A percentile compares a stretch with the other conserved stretches of the same genome.
Evolutionary conservation across 176 grass and related monocot species (phyloP).

Genomic region (Luzula sylvatica): DNA sequence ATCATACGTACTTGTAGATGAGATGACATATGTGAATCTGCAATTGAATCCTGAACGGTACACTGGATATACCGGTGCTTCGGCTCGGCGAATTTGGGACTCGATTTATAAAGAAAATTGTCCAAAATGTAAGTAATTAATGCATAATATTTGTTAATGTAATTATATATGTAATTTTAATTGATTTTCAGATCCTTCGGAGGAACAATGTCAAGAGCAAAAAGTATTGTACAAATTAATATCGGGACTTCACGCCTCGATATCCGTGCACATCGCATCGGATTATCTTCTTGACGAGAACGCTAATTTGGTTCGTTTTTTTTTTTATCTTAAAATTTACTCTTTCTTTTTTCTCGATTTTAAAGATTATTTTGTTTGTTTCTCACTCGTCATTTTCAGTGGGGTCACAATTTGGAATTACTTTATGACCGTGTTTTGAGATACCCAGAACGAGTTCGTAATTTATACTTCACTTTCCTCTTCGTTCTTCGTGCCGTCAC

Average conservation of each 20-base stretch:
- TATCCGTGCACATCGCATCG: constrained; percentile 96
- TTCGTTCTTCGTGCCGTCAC: constrained; percentile 95
- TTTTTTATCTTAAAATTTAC: too few species aligned
- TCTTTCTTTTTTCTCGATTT: too few species aligned
- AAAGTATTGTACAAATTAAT: constrained; percentile 89
- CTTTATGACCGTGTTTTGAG: constrained; percentile 78
- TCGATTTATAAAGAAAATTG: constrained; percentile 93
- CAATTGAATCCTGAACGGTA: constrained; percentile 88
- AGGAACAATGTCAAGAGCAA: constrained; percentile 80
- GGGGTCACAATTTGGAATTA: constrained; percentile 70
- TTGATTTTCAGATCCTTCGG: constrained; percentile 84
- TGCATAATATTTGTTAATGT: too few species aligned
- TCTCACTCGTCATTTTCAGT: too few species aligned
- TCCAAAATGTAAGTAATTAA: constrained; percentile 70
- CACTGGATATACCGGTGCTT: constrained; percentile 90
- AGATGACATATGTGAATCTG: constrained; percentile 95
- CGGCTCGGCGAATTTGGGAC: constrained; percentile 87
- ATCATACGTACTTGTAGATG: constrained; percentile 40
- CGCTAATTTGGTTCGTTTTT: constrained; percentile 31
- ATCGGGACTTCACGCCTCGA: constrained; percentile 91
- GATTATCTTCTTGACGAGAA: constrained; percentile 62
- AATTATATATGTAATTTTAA: too few species aligned
- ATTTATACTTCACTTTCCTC: constrained; percentile 84
- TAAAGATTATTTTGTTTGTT: too few species aligned
- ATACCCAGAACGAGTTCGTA: constrained; percentile 71